phyloP scores from a whole-genome alignment of 495 filamentous ascomycete species.

The Venustampulla echinocandica region DNA sequence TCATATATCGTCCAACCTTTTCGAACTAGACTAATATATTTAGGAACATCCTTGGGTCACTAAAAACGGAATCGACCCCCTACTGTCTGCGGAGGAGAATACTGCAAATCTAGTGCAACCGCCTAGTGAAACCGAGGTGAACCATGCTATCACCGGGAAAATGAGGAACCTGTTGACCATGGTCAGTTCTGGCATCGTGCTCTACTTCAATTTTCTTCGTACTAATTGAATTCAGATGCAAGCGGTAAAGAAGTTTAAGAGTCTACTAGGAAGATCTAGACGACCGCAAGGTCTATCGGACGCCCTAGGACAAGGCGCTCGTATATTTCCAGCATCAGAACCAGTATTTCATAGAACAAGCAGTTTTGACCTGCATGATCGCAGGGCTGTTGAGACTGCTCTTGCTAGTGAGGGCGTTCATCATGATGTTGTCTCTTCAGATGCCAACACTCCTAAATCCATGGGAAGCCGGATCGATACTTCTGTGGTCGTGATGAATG shows the following conservation, averaged over 20 bases:
- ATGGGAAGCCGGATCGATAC: constrained; percentile 11
- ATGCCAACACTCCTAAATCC: background rate
- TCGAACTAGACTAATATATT: constrained; percentile 8
- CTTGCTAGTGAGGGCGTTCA: constrained; percentile 45
- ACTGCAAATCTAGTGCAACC: constrained; percentile 66
- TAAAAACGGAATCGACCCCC: constrained; percentile 64
- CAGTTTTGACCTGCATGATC: constrained; percentile 44
- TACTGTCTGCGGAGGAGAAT: constrained; percentile 80
- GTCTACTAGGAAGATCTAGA: constrained; percentile 34
- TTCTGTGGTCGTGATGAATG: constrained; percentile 3
- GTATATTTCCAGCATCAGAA: constrained; percentile 53
- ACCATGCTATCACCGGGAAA: constrained; percentile 80
- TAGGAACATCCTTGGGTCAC: constrained; percentile 96
- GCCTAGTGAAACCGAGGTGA: constrained; percentile 83
- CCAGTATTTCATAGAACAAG: constrained; percentile 32
- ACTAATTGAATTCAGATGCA: constrained; percentile 55
- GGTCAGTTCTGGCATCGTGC: constrained; percentile 40
- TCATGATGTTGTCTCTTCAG: constrained; percentile 2
- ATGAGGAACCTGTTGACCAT: constrained; percentile 77
- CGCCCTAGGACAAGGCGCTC: constrained; percentile 46
- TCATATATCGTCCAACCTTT: constrained; percentile 5
- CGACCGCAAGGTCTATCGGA: constrained; percentile 45
- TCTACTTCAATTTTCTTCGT: background rate
- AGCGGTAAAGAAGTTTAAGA: constrained; percentile 84
- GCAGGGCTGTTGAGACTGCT: constrained; percentile 37